Evolutionary conservation across 345 rosid species (phyloP), one percentile per base, ranked within the genome.

Genomic region (Gossypium herbaceum): DNA sequence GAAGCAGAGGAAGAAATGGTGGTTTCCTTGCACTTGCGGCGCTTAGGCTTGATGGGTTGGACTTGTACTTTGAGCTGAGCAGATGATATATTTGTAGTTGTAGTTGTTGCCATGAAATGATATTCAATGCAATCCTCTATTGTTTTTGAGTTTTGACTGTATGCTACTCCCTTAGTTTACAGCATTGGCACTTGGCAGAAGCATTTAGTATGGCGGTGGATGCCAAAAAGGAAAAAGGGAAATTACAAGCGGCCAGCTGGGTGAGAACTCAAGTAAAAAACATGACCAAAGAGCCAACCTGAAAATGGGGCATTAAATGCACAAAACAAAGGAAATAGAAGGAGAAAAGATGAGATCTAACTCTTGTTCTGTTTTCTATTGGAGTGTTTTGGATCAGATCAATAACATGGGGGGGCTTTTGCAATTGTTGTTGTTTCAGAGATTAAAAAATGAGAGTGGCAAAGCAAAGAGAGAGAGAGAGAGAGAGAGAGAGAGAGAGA

Each of bases 31-130:
- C 56, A 82, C 75, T 78, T 86, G 73, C 87, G 90, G 81, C 90
- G 92, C 75, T 80, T 88, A 84, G 88, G 91, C 83, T 90, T 88
- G 19, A 71, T 76, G 85, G 85, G 82, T 60, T 77, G 86, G 72
- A 79, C 68, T 71, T 83, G 88, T 79, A 83, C 63, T 74, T 84
- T 85, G 63, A 78, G 85, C 17, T 81, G 82, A 20, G 87, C 43
- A 62, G 81, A 76, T 3, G 88, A 17, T 20, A 84, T 55, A 29
- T 75, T 72, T 45, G 76, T 66, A 8, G 79, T 75, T 20, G 83
- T 71, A 3, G 80, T 68, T 41, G 87, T 54, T 75, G 81, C 86
- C 87, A 84, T 82, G 86, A 78, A 82, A 77, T 78, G 59, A 22
- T 67, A 29, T 73, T 74, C 43, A 63, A 45, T 45, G 52, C n/a